Evolutionary conservation across 805 yeast genomes (phyloP).

Genomic region (Candida lessepsii): DNA sequence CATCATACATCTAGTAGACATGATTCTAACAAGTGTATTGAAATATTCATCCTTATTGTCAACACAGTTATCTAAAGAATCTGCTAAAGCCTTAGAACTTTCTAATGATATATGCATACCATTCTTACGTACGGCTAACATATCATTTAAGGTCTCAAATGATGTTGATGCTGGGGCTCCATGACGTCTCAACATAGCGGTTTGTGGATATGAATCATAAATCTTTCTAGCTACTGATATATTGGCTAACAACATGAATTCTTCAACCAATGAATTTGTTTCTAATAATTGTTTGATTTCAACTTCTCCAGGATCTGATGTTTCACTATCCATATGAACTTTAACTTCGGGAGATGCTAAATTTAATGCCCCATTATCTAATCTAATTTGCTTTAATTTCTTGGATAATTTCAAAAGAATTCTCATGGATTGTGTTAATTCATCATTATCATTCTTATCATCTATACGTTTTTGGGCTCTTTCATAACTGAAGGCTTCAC

Average conservation of each 20-base stretch:
- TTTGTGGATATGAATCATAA: constrained; percentile 91
- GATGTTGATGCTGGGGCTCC: constrained; percentile 96
- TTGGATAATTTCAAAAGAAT: constrained; percentile 76
- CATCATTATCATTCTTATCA: constrained; percentile 72
- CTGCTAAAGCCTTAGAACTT: constrained; percentile 88
- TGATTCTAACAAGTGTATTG: constrained; percentile 88
- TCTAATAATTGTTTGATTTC: constrained; percentile 85
- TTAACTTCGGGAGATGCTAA: constrained; percentile 97
- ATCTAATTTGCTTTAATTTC: constrained; percentile 76
- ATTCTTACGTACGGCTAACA: constrained; percentile 73
- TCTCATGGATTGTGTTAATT: constrained; percentile 86
- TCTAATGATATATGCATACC: constrained; percentile 74
- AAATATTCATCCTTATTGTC: constrained; percentile 86
- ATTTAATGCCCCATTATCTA: constrained; percentile 94
- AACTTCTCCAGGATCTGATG: constrained; percentile 94
- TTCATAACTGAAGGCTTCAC: constrained; percentile 94
- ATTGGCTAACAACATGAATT: constrained; percentile 96
- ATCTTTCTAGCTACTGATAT: constrained; percentile 93
- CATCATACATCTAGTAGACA: constrained; percentile 99
- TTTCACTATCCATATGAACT: constrained; percentile 95
- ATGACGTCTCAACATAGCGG: constrained; percentile 97
- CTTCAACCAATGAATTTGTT: constrained; percentile 95
- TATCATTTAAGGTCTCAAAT: constrained; percentile 85
- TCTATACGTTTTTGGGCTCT: constrained; percentile 91
- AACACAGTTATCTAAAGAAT: constrained; percentile 83